These are phyloP conservation scores for Starmerella scarabaei DNA, from an alignment of 805 yeast genomes.

Conservation along the genomic window DNA sequence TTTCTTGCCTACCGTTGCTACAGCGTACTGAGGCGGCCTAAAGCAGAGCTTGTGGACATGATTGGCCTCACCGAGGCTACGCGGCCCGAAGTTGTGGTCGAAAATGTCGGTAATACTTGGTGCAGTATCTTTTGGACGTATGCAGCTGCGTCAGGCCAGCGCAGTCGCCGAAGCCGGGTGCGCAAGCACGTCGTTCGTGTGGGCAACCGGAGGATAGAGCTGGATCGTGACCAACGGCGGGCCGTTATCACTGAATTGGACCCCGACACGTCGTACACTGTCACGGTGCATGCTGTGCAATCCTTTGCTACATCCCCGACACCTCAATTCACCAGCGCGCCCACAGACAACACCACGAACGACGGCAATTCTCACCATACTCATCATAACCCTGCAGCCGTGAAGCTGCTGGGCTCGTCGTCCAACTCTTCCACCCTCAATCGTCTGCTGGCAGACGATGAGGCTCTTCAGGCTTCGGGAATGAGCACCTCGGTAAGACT, in stretches of 20 bases:
- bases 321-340: background rate
- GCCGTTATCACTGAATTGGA: conserved; percentile 26
- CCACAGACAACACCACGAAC: background rate
- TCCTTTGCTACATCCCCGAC: conserved; percentile 2
- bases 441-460: background rate
- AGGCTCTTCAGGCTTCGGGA: background rate
- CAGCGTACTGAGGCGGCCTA: conserved; percentile 5
- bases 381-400: background rate
- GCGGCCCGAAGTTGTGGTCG: conserved; percentile 11
- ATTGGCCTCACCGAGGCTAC: conserved; percentile 10
- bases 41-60: conserved; percentile 5
- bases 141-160: background rate
- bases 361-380: background rate
- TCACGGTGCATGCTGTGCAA: conserved; percentile 26
- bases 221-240: conserved; percentile 26
- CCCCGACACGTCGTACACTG: conserved; percentile 26
- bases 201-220: conserved; percentile 18
- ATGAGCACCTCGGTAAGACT: background rate
- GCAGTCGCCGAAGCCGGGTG: conserved; percentile 6
- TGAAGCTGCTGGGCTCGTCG: background rate
- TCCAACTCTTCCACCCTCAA: background rate
- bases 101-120: conserved; percentile 13
- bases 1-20: conserved; percentile 10
- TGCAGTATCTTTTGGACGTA: conserved; percentile 14
- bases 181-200: conserved; percentile 3